A percentile compares a stretch with the other conserved stretches of the same genome.
phyloP scores from a whole-genome alignment of 2,329 filamentous ascomycete species.

The Beauveria rudraprayagi region DNA sequence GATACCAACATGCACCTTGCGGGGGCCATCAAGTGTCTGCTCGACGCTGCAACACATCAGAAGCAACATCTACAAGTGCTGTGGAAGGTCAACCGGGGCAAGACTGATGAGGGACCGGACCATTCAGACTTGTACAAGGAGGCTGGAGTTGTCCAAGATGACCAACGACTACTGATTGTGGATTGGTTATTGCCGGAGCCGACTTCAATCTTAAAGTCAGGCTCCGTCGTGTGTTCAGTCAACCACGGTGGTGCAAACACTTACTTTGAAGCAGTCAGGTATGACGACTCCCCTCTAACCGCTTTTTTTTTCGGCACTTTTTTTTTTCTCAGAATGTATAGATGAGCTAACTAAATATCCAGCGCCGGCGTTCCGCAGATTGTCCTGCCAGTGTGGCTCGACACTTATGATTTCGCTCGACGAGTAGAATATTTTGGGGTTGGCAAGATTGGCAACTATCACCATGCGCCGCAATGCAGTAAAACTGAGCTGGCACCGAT shows the following conservation, averaged over 20 bases:
- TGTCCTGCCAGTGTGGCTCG: conserved; percentile 36
- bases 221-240: conserved; percentile 25
- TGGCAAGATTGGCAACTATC: conserved; percentile 28
- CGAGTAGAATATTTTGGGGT: conserved; percentile 33
- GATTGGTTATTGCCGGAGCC: conserved; percentile 26
- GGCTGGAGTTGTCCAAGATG: conserved; percentile 14
- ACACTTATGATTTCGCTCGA: conserved; percentile 34
- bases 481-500: neutral
- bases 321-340: neutral
- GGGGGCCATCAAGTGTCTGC: conserved; percentile 14
- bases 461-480: neutral
- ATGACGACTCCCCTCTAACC: conserved; percentile 13
- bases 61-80: conserved; percentile 15
- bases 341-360: neutral
- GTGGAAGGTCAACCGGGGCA: conserved; percentile 22
- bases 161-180: conserved; percentile 14
- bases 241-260: conserved; percentile 34
- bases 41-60: neutral
- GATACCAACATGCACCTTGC: conserved; percentile 20
- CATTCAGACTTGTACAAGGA: conserved; percentile 13
- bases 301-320: neutral
- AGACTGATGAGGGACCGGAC: conserved; percentile 7
- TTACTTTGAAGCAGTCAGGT: conserved; percentile 37
- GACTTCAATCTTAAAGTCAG: conserved; percentile 25
- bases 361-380: conserved; percentile 36